Evolutionary conservation across 2,329 filamentous ascomycete species (phyloP), one percentile per base, ranked within the genome.

Genomic region (Fusarium domesticum): DNA sequence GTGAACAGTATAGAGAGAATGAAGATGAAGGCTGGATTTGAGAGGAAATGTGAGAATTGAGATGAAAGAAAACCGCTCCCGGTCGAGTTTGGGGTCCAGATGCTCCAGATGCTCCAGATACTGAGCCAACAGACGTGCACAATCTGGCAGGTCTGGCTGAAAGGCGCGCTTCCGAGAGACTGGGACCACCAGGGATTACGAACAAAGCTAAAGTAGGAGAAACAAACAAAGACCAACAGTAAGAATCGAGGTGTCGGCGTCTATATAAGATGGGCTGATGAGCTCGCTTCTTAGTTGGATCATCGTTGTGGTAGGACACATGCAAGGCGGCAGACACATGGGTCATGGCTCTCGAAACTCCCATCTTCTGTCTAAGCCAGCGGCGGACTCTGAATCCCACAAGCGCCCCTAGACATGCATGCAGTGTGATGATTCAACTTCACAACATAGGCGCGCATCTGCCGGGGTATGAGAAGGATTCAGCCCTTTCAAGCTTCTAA

Each of bases 361-460:
- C n/a, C 32, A 35, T 47, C 39, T 37, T 42, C 48, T 40, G 25
- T 20, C 25, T 42, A 42, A 42, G 20, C 51, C 45, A 46, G 43
- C 44, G 41, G 39, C 30, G 33, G 42, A 28, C 28, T 37, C 38
- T 20, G 42, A 43, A 28, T 28, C 23, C 23, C 14, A 49, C 57
- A 62, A 60, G 59, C 60, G 60, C 58, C 60, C 43, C 57, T 57
- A 58, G 39, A 42, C 48, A 58, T 57, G 60, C 60, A 60, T 58
- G 57, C 58, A 58, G 57, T 54, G 58, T 61, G 59, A 60, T 58
- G 56, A 51, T 51, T 42, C 42, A 34, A 18, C 41, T 43, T 45
- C 42, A 48, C 43, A 41, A 42, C 28, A 45, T 57, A 59, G 47
- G 39, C 51, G 57, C 54, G 48, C 43, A 49, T 44, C 14, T n/a